Percentiles rank a stretch among this genome's conserved stretches.
These are phyloP conservation scores for Oldenlandia corymbosa DNA, from an alignment of 257 asterid species.

Conservation along the genomic window DNA sequence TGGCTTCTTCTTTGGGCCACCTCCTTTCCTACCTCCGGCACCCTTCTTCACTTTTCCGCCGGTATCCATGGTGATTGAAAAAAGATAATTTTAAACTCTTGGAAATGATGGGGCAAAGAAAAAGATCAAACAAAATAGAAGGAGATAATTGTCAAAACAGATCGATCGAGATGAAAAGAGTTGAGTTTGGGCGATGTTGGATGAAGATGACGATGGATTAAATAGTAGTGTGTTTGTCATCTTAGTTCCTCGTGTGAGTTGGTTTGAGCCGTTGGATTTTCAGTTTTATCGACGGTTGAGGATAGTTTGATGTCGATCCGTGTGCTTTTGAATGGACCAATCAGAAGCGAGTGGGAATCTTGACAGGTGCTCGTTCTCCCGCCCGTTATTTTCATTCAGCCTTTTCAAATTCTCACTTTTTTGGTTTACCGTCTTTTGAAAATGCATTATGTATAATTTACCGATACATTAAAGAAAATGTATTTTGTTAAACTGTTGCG, in stretches of 20 bases:
- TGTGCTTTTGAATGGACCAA: slow-evolving; percentile 26
- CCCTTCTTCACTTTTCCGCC: slow-evolving; percentile 35
- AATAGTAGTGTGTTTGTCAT: slow-evolving; percentile 12
- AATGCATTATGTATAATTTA: too few species aligned
- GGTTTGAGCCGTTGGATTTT: slow-evolving; percentile 21
- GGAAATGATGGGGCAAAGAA: too few species aligned
- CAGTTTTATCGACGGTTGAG: slow-evolving; percentile 3
- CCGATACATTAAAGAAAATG: too few species aligned
- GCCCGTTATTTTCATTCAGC: background rate
- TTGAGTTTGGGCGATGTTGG: background rate
- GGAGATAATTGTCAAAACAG: background rate
- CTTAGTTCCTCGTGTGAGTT: background rate
- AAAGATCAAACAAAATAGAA: background rate
- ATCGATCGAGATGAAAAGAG: background rate
- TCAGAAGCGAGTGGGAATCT: slow-evolving; percentile 10
- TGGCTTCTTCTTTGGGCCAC: slow-evolving; percentile 43
- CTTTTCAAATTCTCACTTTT: background rate
- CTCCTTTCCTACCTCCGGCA: slow-evolving; percentile 38
- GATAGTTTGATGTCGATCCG: slow-evolving; percentile 14
- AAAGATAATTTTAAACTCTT: background rate
- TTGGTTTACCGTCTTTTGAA: too few species aligned
- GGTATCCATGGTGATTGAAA: slow-evolving; percentile 20
- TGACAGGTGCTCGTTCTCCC: slow-evolving; percentile 20
- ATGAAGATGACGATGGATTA: slow-evolving; percentile 2
- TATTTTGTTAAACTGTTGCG: too few species aligned